Evolutionary conservation across 352 stramenopile genomes (phyloP).

Genomic region (Phytopythium aichiense): DNA sequence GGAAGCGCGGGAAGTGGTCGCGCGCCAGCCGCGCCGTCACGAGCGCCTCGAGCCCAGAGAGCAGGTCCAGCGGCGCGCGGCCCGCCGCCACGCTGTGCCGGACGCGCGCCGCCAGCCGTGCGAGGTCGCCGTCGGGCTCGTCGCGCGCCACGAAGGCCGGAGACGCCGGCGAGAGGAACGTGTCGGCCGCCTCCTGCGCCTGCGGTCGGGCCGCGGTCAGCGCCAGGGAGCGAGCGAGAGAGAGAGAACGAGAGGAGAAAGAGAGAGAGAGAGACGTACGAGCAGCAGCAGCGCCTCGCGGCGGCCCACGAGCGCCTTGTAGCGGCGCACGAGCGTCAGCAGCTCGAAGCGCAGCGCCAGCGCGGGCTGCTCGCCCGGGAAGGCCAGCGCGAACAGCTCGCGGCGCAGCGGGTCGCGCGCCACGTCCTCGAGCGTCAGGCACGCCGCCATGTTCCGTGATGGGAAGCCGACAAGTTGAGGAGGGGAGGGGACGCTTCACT

Average conservation of each 20-base stretch:
- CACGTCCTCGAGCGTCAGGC: slow-evolving; percentile 52
- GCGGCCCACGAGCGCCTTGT: slow-evolving; percentile 46
- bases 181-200: slow-evolving; percentile 40
- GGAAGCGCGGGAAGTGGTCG: slow-evolving; percentile 52
- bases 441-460: background rate
- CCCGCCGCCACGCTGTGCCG: slow-evolving; percentile 19
- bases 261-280: slow-evolving; percentile 16
- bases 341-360: slow-evolving; percentile 59
- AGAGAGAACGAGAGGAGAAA: background rate
- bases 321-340: slow-evolving; percentile 48
- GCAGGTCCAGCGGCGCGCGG: slow-evolving; percentile 49
- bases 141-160: slow-evolving; percentile 14
- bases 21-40: slow-evolving; percentile 41
- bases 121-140: slow-evolving; percentile 15
- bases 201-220: slow-evolving; percentile 8
- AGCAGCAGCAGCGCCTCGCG: slow-evolving; percentile 37
- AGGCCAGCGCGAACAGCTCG: slow-evolving; percentile 55
- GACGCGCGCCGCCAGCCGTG: slow-evolving; percentile 28
- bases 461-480: too few species aligned
- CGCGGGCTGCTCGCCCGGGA: slow-evolving; percentile 43
- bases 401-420: slow-evolving; percentile 51
- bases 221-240: background rate
- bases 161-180: slow-evolving; percentile 31
- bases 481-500: too few species aligned
- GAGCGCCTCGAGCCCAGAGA: slow-evolving; percentile 49